Evolutionary conservation across 306 rosid species (phyloP), one percentile per base, ranked within the genome.

Genomic region (Betula pendula): DNA sequence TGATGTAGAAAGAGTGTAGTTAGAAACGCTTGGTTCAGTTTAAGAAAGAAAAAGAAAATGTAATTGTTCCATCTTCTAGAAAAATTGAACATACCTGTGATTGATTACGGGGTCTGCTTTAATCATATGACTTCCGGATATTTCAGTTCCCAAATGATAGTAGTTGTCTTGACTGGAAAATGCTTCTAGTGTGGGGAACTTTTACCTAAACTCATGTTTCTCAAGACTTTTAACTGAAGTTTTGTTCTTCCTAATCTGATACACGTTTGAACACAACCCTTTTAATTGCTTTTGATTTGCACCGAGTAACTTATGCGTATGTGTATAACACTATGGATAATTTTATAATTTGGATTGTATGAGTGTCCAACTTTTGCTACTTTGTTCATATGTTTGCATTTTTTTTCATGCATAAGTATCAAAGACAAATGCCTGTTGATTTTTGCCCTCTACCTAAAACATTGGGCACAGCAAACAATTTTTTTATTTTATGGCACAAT

Each of bases 151-250:
- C 63, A 56, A 56, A 24, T 27, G 4, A 56, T 56, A 56, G 24
- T 56, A 12, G 14, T 56, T 56, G 63, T 75, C 56, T 47, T 75
- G 29, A 63, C 62, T 48, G 2, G 44, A 33, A 60, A 63, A 19
- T 75, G 42, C 33, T 65, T 65, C 25, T 8, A 29, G 4, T 27
- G 10, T 62, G 1, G 20, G 62, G 31, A 35, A 33, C 10, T 16
- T 47, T 45, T 63, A 35, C 16, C 27, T 38, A 1, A 19, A 65
- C 10, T 5, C 16, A 16, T 49, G 55, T 56, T 24, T 24, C 49
- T 56, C 4, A 12, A 24, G 5, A 24, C 33, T 56, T 12, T 22
- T 20, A 24, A 10, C 16, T 24, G 1, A 11, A 17, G 0, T n/a
- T 17, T 8, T 35, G 27, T 65, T 8, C 40, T 31, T 56, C 22